Base-by-base conservation (phyloP, 441 rosid species). In the Populus hybrid region DNA sequence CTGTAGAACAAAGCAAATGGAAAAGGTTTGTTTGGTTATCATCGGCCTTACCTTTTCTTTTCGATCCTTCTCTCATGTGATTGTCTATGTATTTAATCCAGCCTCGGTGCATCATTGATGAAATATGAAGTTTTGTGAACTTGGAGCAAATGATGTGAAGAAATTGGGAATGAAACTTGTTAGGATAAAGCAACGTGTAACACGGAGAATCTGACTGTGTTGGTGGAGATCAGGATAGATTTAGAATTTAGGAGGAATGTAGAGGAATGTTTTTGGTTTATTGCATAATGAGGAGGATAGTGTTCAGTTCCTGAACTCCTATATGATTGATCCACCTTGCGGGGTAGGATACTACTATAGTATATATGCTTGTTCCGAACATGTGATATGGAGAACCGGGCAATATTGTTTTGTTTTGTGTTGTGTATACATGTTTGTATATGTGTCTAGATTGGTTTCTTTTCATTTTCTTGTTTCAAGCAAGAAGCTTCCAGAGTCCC, bases 1-100 rank as follows among this genome's bases (percentile, higher is more conserved):
- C 98, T 21, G 94, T 92, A 9, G 98, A 97, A 81, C 97, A 88
- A 84, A 90, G 93, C 84, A 94, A 97, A 83, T 97, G 99, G 99
- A 90, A 88, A 87, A 94, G 99, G 99, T 97, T 74, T 59, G 91
- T 79, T 11, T 73, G 61, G 36, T 76, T 76, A 26, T 61, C 35
- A 29, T 10, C 20, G 3, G 10, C n/a, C 36, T 77, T 23, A 71
- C 10, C 18, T n/a, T 7, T 45, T 36, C 38, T 66, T 14, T 64
- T 65, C 24, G 1, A 20, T 64, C 4, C 53, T 24, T 21, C 33
- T 72, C 35, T 74, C 11, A 67, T 23, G 63, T 76, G 16, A 20
- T 3, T 28, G 33, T 33, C 31, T 21, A 14, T 38, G 21, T 14
- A 29, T 71, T 23, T 64, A 69, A 64, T n/a, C 8, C 31, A 20